Base-by-base conservation (phyloP, 75 land plant species). In the Pinus tabuliformis region DNA sequence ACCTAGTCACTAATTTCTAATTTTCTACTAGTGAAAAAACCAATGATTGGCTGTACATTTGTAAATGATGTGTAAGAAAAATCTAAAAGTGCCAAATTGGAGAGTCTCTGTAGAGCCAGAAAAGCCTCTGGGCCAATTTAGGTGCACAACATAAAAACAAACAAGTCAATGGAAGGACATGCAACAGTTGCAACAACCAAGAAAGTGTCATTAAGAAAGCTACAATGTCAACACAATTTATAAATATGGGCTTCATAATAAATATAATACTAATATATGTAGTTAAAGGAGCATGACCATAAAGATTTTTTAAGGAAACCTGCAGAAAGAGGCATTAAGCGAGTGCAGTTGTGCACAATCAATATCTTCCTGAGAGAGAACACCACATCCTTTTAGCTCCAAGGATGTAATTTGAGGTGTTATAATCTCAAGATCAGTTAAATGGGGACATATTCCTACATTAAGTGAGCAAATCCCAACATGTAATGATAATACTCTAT, bases 311-410 rank as follows among this genome's bases (percentile, higher is more conserved):
- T 39, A 68, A 33, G 57, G 33, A 30, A 15, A 92, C 98, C 98
- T 90, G 92, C 95, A 97, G 73, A 95, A 97, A 17, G 99, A 97
- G 68, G 99, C 99, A 85, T 97, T 95, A 21, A 97, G 71, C 14
- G 95, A 92, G 56, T 82, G 82, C 54, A 97, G 80, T 9, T 56
- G 52, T 58, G 97, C 98, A 77, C 95, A 97, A 30, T 76, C 77
- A 66, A 97, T 89, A 62, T 84, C 76, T 62, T 90, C 95, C 45
- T 88, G 85, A 14, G 90, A 84, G 20, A 97, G 78, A 2, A 83
- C 90, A 66, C 99, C 99, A 81, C 99, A 97, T 13, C 99, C 98
- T 76, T 93, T 89, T 57, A 97, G 72, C 82, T 97, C 98, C 73
- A 97, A 82, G 37, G 73, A 56, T 21, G 85, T 78, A 98, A 97